These are phyloP conservation scores for Globisporangium nodosum DNA, from an alignment of 352 stramenopile species.

Conservation along the genomic window DNA sequence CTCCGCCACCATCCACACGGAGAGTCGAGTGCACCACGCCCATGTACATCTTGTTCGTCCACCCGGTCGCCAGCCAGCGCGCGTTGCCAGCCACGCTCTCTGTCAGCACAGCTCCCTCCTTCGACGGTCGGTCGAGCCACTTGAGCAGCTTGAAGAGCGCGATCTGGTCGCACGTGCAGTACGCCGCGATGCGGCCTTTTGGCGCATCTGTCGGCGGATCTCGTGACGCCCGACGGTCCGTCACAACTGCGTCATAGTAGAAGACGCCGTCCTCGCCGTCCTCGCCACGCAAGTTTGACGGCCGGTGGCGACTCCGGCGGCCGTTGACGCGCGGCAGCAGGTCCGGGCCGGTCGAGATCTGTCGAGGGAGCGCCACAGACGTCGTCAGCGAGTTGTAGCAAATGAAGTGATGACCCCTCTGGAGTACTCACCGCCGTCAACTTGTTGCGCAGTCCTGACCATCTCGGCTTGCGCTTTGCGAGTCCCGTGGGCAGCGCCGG, in stretches of 20 bases:
- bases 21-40: slow-evolving; percentile 56
- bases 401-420: not conserved
- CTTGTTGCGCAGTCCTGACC: slow-evolving; percentile 31
- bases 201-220: slow-evolving; percentile 27
- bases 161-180: slow-evolving; percentile 70
- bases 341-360: slow-evolving; percentile 7
- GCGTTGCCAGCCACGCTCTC: not conserved
- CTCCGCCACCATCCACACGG: not conserved
- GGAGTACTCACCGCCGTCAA: slow-evolving; percentile 12
- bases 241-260: slow-evolving; percentile 36
- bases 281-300: slow-evolving; percentile 9
- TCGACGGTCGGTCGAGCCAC: slow-evolving; percentile 38
- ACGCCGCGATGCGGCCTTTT: slow-evolving; percentile 51
- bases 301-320: slow-evolving; percentile 14
- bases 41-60: slow-evolving; percentile 68
- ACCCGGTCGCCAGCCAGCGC: slow-evolving; percentile 18
- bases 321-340: slow-evolving; percentile 17
- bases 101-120: slow-evolving; percentile 2
- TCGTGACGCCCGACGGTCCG: slow-evolving; percentile 20
- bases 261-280: slow-evolving; percentile 12
- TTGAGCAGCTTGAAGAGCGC: slow-evolving; percentile 69
- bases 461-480: slow-evolving; percentile 26
- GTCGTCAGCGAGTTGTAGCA: not conserved
- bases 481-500: slow-evolving; percentile 13
- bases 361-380: not conserved